Conservation (phyloP, 805 yeast genomes). For the Candida arabinofermentans region DNA sequence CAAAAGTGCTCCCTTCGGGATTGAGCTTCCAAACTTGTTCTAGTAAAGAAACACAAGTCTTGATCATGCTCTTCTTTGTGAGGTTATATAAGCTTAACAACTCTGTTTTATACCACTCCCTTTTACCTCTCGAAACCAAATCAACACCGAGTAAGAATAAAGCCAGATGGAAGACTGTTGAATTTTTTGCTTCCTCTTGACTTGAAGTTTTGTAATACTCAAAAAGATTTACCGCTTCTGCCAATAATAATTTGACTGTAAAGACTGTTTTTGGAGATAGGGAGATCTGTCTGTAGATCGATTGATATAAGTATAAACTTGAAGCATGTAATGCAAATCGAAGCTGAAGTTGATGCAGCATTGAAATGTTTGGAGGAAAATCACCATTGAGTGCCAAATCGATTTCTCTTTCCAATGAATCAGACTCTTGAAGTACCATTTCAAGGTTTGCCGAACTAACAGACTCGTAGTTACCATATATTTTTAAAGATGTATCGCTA, state of each 20-base stretch:
- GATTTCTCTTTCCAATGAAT: conserved; percentile 5
- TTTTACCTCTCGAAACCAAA: conserved; percentile 4
- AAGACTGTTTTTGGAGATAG: conserved; percentile 14
- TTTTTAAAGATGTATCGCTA: not conserved
- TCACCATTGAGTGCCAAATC: not conserved
- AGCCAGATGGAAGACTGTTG: conserved; percentile 6
- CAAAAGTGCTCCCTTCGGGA: conserved; percentile 6
- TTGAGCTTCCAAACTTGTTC: conserved; percentile 11
- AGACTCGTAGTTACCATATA: conserved; percentile 3
- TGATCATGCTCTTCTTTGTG: conserved; percentile 4
- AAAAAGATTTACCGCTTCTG: not conserved
- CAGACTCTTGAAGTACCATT: conserved; percentile 7
- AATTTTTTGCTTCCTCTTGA: not conserved
- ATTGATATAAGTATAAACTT: conserved; percentile 13
- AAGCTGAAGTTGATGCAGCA: conserved; percentile 1
- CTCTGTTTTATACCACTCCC: conserved; percentile 4
- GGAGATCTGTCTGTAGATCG: conserved; percentile 10
- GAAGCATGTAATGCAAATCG: conserved; percentile 11
- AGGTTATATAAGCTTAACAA: conserved; percentile 1
- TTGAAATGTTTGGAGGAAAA: not conserved
- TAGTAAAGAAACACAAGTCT: conserved; percentile 4
- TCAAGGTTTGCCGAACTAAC: conserved; percentile 7
- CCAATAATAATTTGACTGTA: conserved; percentile 6
- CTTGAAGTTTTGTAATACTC: not conserved
- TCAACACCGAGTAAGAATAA: conserved; percentile 14